Evolutionary conservation across 75 land plant genomes (phyloP), one percentile per base, ranked within the genome.

Genomic region (Pinus tabuliformis): DNA sequence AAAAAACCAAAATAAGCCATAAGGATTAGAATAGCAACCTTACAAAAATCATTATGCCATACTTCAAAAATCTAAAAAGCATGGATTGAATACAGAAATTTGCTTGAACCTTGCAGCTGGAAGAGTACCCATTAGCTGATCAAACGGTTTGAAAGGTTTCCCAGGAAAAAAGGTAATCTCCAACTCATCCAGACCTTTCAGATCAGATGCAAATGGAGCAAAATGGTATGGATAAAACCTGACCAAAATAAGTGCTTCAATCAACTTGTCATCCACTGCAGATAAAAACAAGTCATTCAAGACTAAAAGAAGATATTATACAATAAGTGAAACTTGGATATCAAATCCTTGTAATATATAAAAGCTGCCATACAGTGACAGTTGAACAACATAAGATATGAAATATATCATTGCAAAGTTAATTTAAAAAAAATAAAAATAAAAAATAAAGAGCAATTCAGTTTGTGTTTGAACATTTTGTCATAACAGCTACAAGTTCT

Each of bases 201-300:
- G 83, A 79, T 96, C 99, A 57, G 99, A 96, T 59, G 99, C 99
- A 89, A 96, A 96, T 22, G 98, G 98, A 73, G 98, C 93, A 86
- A 93, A 95, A 80, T 95, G 98, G 75, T 91, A 95, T 21, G 90
- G 90, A 76, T 88, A 88, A 72, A 75, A 88, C 89, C 89, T 87
- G 79, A 5, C 42, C 13, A 37, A 20, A 42, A 42, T 42, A 68
- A n/a, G n/a, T 68, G 52, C 18, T 22, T 20, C 5, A 4, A 6
- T 37, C 17, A 37, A 2, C 39, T 6, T 20, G 54, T 49, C 54
- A 49, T 49, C 1, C 54, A 49, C 2, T 49, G 54, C 54, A 49
- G 54, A 36, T 66, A 66, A 66, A 39, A 36, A 66, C 39, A 45
- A n/a, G 17, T 3, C 71, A 66, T 20, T 66, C 42, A 39, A 17